These are phyloP conservation scores for Pythium phragmitis DNA, from an alignment of 352 stramenopile genomes.

Conservation along the genomic window DNA sequence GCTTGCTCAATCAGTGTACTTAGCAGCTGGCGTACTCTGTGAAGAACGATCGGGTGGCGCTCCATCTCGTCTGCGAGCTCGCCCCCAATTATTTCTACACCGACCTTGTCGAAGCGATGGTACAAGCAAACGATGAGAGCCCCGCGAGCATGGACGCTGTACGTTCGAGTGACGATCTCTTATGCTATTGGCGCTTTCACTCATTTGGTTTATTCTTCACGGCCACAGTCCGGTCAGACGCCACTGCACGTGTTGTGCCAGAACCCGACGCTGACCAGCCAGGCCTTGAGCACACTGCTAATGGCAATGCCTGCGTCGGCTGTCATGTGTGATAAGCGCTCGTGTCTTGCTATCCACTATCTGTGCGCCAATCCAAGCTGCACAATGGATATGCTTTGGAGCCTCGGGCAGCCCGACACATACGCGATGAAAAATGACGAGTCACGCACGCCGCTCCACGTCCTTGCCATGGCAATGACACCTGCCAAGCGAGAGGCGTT, in stretches of 20 bases:
- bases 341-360: conserved; percentile 50
- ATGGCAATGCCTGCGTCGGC: conserved; percentile 32
- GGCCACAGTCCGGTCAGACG: conserved; percentile 34
- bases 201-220: neutral
- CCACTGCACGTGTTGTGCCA: conserved; percentile 53
- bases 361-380: conserved; percentile 46
- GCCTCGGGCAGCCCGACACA: conserved; percentile 31
- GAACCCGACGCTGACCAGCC: conserved; percentile 46
- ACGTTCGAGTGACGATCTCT: neutral
- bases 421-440: conserved; percentile 47
- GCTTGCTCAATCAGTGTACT: neutral
- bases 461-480: conserved; percentile 28
- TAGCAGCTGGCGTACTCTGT: neutral
- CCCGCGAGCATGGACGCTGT: conserved; percentile 44
- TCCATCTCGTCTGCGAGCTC: conserved; percentile 56
- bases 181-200: neutral
- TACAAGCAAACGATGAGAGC: conserved; percentile 37
- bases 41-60: conserved; percentile 43
- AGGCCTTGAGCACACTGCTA: conserved; percentile 38
- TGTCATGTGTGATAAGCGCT: conserved; percentile 41
- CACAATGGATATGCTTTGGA: conserved; percentile 43
- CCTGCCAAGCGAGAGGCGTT: conserved; percentile 34
- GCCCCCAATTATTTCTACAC: conserved; percentile 51
- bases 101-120: conserved; percentile 55
- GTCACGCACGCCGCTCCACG: conserved; percentile 37